Conservation (phyloP, 2,329 filamentous ascomycete species). For the Aspergillus uvarum region DNA sequence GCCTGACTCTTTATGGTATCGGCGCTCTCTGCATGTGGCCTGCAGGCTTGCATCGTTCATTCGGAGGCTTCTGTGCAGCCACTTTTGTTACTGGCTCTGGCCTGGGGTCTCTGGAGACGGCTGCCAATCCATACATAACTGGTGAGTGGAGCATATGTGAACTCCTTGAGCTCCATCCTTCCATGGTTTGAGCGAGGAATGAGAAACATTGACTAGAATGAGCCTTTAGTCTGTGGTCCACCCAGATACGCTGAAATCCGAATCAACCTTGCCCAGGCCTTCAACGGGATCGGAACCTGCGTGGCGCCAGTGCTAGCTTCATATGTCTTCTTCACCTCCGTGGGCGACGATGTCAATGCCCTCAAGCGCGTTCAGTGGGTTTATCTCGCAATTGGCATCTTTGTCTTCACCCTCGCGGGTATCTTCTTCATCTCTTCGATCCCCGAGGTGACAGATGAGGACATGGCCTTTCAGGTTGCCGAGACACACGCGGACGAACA, state of each 20-base stretch:
- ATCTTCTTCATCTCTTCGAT: conserved; percentile 68
- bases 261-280: conserved; percentile 74
- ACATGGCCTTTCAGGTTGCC: conserved; percentile 64
- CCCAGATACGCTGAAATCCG: conserved; percentile 72
- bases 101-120: conserved; percentile 72
- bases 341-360: conserved; percentile 57
- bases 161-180: too few relatives aligned
- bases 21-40: conserved; percentile 86
- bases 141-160: conserved; percentile 32
- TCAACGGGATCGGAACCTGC: conserved; percentile 74
- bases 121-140: conserved; percentile 73
- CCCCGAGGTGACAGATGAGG: conserved; percentile 70
- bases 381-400: conserved; percentile 75
- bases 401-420: conserved; percentile 65
- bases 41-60: conserved; percentile 69
- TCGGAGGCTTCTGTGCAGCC: conserved; percentile 69
- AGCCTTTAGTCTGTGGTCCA: conserved; percentile 64
- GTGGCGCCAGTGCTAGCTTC: conserved; percentile 71
- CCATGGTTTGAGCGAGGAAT: not conserved
- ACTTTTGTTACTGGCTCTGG: conserved; percentile 74
- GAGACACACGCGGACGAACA: conserved; percentile 57
- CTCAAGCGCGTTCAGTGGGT: conserved; percentile 74
- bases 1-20: conserved; percentile 66
- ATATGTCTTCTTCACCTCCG: conserved; percentile 68
- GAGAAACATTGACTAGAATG: conserved; percentile 33